Evolutionary conservation across 2,329 filamentous ascomycete species (phyloP), one percentile per base, ranked within the genome.

Genomic region (Talaromyces marneffei): DNA sequence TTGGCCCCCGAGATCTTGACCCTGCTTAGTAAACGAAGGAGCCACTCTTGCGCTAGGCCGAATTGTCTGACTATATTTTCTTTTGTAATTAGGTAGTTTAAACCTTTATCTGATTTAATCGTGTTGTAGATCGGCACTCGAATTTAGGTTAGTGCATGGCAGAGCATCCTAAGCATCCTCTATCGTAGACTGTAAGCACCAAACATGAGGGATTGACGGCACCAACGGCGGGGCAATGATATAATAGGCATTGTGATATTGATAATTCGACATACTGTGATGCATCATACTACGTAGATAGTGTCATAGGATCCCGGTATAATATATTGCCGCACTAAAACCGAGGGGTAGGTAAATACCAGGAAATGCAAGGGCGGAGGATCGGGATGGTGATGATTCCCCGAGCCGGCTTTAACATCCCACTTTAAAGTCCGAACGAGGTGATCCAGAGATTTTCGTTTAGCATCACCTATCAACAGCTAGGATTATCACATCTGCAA

Each of bases 401-500:
- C 57, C 57, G 57, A 40, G 50, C 57, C 31, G 42, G 40, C 42
- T 50, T 58, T 39, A 16, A 10, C 37, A 44, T 31, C 10, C n/a
- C 57, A 52, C 50, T 25, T 37, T 59, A 52, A 59, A 53, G 46
- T 59, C 57, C 57, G 57, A 20, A 23, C 4, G 42, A 50, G 46
- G 4, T 18, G 12, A 50, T 46, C 23, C 10, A 25, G 23, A 29
- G 44, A 29, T 29, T 16, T n/a, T 27, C 44, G 9, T 23, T 46
- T 20, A 27, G 9, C 46, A 33, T 52, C 46, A 14, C 27, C 29
- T 52, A 52, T 35, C 48, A 52, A 52, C 9, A 20, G 20, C 29
- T 5, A 33, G 48, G 18, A 52, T 35, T 14, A 7, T 20, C 10
- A n/a, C 18, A 23, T 33, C 10, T 33, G n/a, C 29, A 10, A 10